These are phyloP conservation scores for Penicillium janthinellum DNA, from an alignment of 2,329 filamentous ascomycete species.

Conservation along the genomic window DNA sequence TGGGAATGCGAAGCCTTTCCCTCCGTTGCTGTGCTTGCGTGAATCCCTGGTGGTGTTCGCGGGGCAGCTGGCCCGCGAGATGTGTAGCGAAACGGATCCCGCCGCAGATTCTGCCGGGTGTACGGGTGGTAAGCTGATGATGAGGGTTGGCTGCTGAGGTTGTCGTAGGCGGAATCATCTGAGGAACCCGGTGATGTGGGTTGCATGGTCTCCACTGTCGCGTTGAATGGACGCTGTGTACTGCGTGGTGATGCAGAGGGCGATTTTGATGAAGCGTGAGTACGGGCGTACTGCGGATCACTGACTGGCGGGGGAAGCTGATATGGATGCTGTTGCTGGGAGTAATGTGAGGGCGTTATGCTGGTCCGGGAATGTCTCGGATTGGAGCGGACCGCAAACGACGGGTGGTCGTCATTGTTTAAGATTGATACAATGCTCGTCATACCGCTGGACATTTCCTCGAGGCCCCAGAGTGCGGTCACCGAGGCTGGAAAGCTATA, in stretches of 20 bases:
- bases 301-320: slow-evolving; percentile 18
- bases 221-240: slow-evolving; percentile 27
- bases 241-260: slow-evolving; percentile 30
- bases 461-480: slow-evolving; percentile 15
- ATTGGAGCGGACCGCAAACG: slow-evolving; percentile 46
- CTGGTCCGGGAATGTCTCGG: slow-evolving; percentile 25
- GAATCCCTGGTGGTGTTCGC: slow-evolving; percentile 28
- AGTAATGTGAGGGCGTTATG: slow-evolving; percentile 24
- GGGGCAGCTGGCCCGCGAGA: slow-evolving; percentile 28
- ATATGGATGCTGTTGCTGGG: slow-evolving; percentile 20
- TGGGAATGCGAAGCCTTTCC: slow-evolving; percentile 33
- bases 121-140: slow-evolving; percentile 31
- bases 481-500: slow-evolving; percentile 24
- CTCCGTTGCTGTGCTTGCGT: slow-evolving; percentile 26
- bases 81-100: slow-evolving; percentile 21
- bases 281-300: slow-evolving; percentile 24
- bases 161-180: slow-evolving; percentile 37
- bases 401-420: slow-evolving; percentile 52
- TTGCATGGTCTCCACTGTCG: slow-evolving; percentile 29
- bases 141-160: slow-evolving; percentile 26
- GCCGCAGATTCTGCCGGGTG: slow-evolving; percentile 29
- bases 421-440: slow-evolving; percentile 47
- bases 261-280: slow-evolving; percentile 28
- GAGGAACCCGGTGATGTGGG: slow-evolving; percentile 37
- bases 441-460: slow-evolving; percentile 37